Conservation (phyloP, 345 rosid genomes). For the Gossypium raimondii region DNA sequence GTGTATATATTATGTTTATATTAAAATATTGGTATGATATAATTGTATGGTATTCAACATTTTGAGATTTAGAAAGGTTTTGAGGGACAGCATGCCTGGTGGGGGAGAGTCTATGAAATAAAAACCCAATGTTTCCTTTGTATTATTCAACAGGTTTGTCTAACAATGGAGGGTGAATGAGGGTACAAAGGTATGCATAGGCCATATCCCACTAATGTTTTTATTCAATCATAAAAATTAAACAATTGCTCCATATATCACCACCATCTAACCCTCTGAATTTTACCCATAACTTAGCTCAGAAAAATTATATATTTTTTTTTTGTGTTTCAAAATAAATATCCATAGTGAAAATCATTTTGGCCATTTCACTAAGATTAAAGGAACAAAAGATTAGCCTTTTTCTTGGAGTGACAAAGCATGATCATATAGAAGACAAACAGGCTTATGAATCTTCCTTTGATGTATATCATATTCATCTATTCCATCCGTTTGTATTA, state of each 20-base stretch:
- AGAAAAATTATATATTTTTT: background rate
- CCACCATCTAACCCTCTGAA: conserved; percentile 32
- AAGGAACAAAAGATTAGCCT: background rate
- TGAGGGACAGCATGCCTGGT: too few relatives aligned
- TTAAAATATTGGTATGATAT: too few relatives aligned
- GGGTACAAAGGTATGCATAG: conserved; percentile 40
- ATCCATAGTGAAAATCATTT: background rate
- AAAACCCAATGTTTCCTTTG: conserved; percentile 53
- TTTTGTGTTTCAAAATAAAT: conserved; percentile 13
- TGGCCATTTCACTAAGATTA: conserved; percentile 19
- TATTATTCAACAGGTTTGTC: conserved; percentile 45
- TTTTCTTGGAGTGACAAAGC: conserved; percentile 1
- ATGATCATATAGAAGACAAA: conserved; percentile 7
- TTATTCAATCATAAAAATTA: conserved; percentile 48
- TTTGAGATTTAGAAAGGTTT: too few relatives aligned
- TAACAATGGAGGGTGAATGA: conserved; percentile 40
- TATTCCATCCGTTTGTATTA: too few relatives aligned
- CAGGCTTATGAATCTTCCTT: background rate
- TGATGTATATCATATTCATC: background rate
- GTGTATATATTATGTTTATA: too few relatives aligned
- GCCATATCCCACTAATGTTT: conserved; percentile 53
- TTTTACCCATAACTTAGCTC: conserved; percentile 45
- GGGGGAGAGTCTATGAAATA: background rate
- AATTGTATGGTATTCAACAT: too few relatives aligned
- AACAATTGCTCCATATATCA: conserved; percentile 35